These are phyloP conservation scores for Schizophyllum amplum DNA, from an alignment of 1,284 basidiomycete genomes.

Conservation along the genomic window DNA sequence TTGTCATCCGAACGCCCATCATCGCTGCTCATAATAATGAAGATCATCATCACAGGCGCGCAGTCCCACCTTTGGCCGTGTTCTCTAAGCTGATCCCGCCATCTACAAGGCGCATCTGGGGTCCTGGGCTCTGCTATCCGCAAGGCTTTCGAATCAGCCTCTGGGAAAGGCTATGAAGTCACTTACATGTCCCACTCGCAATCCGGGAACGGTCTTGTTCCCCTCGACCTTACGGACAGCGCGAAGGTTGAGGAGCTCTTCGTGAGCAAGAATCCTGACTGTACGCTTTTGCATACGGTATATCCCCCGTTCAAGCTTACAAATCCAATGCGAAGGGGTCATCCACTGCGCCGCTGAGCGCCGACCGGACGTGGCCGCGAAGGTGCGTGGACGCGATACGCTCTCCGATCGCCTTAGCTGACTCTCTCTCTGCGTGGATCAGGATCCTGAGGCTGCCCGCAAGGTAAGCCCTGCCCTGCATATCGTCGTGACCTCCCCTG, in stretches of 20 bases:
- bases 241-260: slow-evolving; percentile 43
- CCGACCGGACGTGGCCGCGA: slow-evolving; percentile 76
- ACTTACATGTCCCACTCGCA: slow-evolving; percentile 61
- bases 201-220: slow-evolving; percentile 39
- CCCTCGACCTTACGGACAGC: slow-evolving; percentile 53
- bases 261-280: slow-evolving; percentile 50
- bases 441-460: slow-evolving; percentile 61
- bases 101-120: slow-evolving; percentile 63
- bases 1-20: background rate
- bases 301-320: background rate
- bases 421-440: slow-evolving; percentile 3
- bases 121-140: slow-evolving; percentile 65
- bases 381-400: slow-evolving; percentile 32
- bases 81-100: background rate
- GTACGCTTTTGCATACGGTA: slow-evolving; percentile 30
- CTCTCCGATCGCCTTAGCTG: background rate
- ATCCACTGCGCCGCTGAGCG: slow-evolving; percentile 84
- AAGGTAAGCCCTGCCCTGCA: slow-evolving; percentile 31
- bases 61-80: background rate
- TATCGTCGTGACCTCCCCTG: slow-evolving; percentile 1
- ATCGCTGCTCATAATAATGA: slow-evolving; percentile 9
- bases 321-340: slow-evolving; percentile 44
- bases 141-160: slow-evolving; percentile 41
- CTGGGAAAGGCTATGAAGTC: slow-evolving; percentile 27
- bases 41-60: slow-evolving; percentile 46